A percentile compares a stretch with the other conserved stretches of the same genome.
Conservation (phyloP, 495 filamentous ascomycete genomes). For the Neurospora sp. region DNA sequence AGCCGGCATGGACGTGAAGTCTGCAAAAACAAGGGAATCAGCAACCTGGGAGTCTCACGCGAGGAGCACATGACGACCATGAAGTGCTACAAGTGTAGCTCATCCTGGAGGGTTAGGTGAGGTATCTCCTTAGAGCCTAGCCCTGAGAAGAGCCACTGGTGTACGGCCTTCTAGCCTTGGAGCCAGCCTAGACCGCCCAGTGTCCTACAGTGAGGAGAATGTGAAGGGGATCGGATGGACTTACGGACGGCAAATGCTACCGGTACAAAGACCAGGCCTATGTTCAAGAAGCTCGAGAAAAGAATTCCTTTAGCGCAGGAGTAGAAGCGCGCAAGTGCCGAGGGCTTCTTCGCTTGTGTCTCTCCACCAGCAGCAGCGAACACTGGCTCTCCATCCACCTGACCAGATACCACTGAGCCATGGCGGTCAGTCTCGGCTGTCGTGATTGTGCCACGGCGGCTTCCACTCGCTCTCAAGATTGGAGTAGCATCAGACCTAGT, state of each 20-base stretch:
- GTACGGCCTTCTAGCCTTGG: background rate
- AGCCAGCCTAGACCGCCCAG: background rate
- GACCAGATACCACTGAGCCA: background rate
- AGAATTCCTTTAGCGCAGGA: conserved; percentile 41
- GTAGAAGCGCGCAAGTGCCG: conserved; percentile 32
- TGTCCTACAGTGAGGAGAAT: background rate
- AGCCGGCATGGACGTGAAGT: conserved; percentile 34
- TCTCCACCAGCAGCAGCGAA: background rate
- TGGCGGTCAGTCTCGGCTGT: background rate
- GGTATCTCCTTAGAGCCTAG: background rate
- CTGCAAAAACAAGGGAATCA: conserved; percentile 65
- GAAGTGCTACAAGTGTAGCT: background rate
- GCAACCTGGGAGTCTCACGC: conserved; percentile 42
- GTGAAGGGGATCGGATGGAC: conserved; percentile 9
- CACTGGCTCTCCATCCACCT: background rate
- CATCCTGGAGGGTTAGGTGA: background rate
- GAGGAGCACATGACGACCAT: background rate
- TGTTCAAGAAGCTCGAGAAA: conserved; percentile 61
- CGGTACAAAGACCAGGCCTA: conserved; percentile 69
- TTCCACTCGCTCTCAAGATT: background rate
- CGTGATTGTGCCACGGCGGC: background rate
- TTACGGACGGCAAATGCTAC: conserved; percentile 58
- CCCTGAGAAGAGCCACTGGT: background rate
- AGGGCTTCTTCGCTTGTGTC: conserved; percentile 4
- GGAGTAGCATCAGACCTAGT: background rate